These are phyloP conservation scores for Thermothielavioides terrestris DNA, from an alignment of 495 filamentous ascomycete species.

Conservation along the genomic window DNA sequence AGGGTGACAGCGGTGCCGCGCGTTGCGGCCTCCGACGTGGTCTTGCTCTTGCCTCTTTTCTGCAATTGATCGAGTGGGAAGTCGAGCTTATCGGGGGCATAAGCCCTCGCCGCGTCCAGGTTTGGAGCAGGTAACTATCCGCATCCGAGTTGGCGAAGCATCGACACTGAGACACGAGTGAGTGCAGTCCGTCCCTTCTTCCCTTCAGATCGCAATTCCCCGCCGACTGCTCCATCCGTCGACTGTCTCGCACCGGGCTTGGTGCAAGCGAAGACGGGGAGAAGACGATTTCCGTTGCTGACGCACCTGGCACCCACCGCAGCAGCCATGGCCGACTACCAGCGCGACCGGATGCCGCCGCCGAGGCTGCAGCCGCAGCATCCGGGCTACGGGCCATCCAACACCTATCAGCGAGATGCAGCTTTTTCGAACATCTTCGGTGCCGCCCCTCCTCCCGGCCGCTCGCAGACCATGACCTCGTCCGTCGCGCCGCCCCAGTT, in stretches of 20 bases:
- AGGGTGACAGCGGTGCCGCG: conserved; percentile 1
- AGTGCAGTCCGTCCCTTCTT: conserved; percentile 21
- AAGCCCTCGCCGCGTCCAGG: too few species aligned
- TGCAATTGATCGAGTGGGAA: neutral
- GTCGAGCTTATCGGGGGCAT: conserved; percentile 1
- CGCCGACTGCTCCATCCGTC: neutral
- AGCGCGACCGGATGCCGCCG: conserved; percentile 61
- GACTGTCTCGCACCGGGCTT: neutral
- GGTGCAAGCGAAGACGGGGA: neutral
- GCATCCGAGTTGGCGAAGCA: conserved; percentile 13
- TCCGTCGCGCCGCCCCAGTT: conserved; percentile 41
- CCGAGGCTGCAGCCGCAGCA: conserved; percentile 23
- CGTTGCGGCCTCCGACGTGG: conserved; percentile 6
- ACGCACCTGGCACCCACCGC: neutral
- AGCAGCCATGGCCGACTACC: conserved; percentile 72
- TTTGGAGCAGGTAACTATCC: too few species aligned
- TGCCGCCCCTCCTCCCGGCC: conserved; percentile 72
- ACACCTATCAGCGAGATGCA: conserved; percentile 69
- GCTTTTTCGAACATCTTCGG: conserved; percentile 97
- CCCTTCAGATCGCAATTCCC: conserved; percentile 21
- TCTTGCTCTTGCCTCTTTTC: neutral
- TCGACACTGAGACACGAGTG: conserved; percentile 20
- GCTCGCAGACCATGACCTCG: conserved; percentile 79
- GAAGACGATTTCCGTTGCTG: neutral
- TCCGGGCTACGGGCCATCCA: conserved; percentile 25